Evolutionary conservation across 2,329 filamentous ascomycete genomes (phyloP), one percentile per base, ranked within the genome.

Genomic region (Fragosphaeria purpurea): DNA sequence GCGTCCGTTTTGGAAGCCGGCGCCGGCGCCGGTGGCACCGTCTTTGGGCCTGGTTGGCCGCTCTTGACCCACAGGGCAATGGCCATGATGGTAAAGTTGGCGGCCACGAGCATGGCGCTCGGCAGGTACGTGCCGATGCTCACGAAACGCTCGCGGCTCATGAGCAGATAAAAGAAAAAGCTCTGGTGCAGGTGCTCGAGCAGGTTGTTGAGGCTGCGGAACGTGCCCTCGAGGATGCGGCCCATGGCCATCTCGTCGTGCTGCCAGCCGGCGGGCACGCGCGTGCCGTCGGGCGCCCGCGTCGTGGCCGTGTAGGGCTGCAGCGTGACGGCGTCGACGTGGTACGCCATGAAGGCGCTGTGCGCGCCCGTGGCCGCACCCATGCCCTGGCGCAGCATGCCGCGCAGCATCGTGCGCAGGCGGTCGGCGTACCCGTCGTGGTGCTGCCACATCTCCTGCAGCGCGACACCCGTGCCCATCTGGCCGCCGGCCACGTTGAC

Each of bases 161-260:
- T 89, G 43, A 98, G 76, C 47, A 98, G 74, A 65, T 98, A 98
- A 70, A 98, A 97, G 77, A 98, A 98, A 74, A 98, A 98, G 65
- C 90, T 96, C 70, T 98, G 93, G 65, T 98, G 93, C 54, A 98
- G 75, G 64, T 98, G 90, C 69, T 98, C 93, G 35, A 98, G 77
- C 52, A 98, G 71, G 63, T 98, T 98, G 70, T 98, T 98, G 67
- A 98, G 72, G 65, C 88, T 95, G 60, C 93, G 79, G 65, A 95
- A 95, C 4, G 93, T 79, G 60, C 89, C 89, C 69, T 98, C 93
- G 5, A 97, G 76, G 0, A 90, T 83, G 50, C 90, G 78, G 6
- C 93, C 93, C 63, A 98, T 81, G 8, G 86, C 86, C 88, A 97
- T 97, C 68, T 97, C 93, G 64, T 98, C 93, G 62, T 98, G 89